phyloP scores from a whole-genome alignment of 352 stramenopile species.

The Globisporangium canariense region DNA sequence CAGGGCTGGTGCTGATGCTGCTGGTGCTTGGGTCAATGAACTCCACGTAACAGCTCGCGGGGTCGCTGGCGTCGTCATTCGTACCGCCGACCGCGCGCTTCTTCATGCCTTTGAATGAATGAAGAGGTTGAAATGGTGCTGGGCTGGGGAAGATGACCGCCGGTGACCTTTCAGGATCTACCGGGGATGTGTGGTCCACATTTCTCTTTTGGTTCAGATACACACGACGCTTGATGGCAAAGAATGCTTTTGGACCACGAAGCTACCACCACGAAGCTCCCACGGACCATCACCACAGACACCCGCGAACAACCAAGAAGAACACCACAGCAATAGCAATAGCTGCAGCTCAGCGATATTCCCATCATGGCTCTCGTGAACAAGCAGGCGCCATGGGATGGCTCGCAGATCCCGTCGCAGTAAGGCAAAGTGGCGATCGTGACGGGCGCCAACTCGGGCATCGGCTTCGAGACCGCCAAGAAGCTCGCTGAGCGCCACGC shows the following conservation, averaged over 20 bases:
- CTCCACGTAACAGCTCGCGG: conserved; percentile 7
- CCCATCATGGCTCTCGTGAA: background rate
- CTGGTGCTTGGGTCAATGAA: background rate
- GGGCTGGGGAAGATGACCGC: background rate
- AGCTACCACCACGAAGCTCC: background rate
- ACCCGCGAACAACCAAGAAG: background rate
- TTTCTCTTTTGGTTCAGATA: background rate
- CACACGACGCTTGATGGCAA: background rate
- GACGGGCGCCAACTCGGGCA: conserved; percentile 79
- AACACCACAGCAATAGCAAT: background rate
- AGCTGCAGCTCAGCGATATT: too few relatives aligned
- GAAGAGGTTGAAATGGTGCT: background rate
- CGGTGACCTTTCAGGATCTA: conserved; percentile 9
- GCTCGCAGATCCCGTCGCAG: conserved; percentile 29
- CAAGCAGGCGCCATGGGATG: conserved; percentile 17
- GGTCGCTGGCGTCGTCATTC: background rate
- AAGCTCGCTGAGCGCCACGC: conserved; percentile 51
- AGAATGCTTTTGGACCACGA: background rate
- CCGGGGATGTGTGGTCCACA: background rate
- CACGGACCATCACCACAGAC: background rate
- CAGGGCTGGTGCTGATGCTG: background rate
- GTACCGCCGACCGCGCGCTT: background rate
- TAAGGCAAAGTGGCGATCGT: conserved; percentile 69
- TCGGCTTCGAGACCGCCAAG: conserved; percentile 75
- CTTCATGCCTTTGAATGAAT: conserved; percentile 14